Conservation (phyloP, 2,329 filamentous ascomycete species). For the Botrytis fabae region DNA sequence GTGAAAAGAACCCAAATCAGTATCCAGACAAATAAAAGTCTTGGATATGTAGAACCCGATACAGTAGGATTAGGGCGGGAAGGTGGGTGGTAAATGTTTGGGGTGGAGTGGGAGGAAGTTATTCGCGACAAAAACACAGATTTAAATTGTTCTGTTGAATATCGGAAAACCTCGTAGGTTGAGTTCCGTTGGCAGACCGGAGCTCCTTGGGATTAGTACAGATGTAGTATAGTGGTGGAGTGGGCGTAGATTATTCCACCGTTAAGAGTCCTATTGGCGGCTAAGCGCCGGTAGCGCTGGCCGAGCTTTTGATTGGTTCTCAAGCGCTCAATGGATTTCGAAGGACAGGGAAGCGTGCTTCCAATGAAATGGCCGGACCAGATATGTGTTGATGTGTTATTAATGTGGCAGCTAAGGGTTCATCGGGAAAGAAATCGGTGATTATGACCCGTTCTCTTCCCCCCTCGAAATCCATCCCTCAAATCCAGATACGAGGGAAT, state of each 20-base stretch:
- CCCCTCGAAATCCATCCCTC: constrained; percentile 3
- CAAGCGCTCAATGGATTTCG: background rate
- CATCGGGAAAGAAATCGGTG: constrained; percentile 7
- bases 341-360: background rate
- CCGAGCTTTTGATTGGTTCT: background rate
- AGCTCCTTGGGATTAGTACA: constrained; percentile 8
- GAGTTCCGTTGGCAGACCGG: constrained; percentile 16
- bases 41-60: constrained; percentile 31
- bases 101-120: constrained; percentile 24
- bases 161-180: constrained; percentile 29
- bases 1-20: constrained; percentile 24
- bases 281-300: background rate
- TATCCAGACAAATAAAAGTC: constrained; percentile 35
- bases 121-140: constrained; percentile 25
- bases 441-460: background rate
- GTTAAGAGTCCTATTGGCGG: background rate
- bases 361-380: constrained; percentile 5
- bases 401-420: constrained; percentile 15
- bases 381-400: constrained; percentile 16
- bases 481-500: background rate
- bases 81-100: constrained; percentile 1
- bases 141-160: constrained; percentile 31
- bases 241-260: background rate
- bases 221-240: background rate
- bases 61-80: constrained; percentile 19